Conservation (phyloP, 202 grass and related monocot genomes). For the Musa balbisiana region DNA sequence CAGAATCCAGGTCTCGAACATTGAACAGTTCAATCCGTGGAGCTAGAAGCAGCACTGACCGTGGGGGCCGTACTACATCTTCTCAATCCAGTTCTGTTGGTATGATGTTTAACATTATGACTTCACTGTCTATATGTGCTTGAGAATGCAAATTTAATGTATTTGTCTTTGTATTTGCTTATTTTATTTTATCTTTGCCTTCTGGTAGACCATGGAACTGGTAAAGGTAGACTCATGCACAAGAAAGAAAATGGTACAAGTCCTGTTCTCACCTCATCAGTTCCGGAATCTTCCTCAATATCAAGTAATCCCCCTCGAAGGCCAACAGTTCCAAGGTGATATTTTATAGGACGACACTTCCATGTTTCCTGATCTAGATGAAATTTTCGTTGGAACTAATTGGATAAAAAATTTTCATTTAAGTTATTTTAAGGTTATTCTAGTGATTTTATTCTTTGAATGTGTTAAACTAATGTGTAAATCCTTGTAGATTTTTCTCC, state of each 20-base stretch:
- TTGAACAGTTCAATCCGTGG: slow-evolving; percentile 48
- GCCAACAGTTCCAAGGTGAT: slow-evolving; percentile 53
- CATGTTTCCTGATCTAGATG: background rate
- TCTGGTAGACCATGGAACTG: slow-evolving; percentile 4
- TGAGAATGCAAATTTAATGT: background rate
- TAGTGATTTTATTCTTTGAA: no score
- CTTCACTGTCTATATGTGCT: background rate
- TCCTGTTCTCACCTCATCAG: slow-evolving; percentile 30
- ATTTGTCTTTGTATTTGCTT: background rate
- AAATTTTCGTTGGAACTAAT: background rate
- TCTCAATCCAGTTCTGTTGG: slow-evolving; percentile 54
- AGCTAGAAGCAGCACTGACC: slow-evolving; percentile 53
- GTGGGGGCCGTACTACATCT: slow-evolving; percentile 30
- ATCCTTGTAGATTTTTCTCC: no score
- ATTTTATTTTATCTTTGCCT: background rate
- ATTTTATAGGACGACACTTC: background rate
- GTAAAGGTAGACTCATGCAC: slow-evolving; percentile 35
- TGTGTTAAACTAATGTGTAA: no score
- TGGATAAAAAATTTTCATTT: no score
- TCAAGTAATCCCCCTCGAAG: slow-evolving; percentile 50
- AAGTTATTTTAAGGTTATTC: no score
- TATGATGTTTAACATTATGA: slow-evolving; percentile 14
- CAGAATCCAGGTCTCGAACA: slow-evolving; percentile 64
- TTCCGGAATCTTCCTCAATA: slow-evolving; percentile 34
- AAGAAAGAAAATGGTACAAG: slow-evolving; percentile 40